Evolutionary conservation across 2,329 filamentous ascomycete species (phyloP), one percentile per base, ranked within the genome.

Genomic region (Alternaria conjuncta): DNA sequence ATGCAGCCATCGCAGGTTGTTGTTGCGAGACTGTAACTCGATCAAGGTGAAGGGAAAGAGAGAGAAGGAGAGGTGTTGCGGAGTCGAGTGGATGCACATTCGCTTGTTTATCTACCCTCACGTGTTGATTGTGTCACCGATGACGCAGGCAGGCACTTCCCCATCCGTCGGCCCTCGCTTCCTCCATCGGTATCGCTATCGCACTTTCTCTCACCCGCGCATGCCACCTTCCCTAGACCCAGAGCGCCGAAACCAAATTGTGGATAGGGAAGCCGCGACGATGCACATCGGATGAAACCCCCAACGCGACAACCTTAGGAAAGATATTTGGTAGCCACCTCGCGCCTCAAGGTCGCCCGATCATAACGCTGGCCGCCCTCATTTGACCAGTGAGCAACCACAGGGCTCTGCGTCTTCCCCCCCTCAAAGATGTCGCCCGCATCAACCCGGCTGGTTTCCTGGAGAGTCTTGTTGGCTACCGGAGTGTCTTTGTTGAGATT

Each of bases 71-170:
- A 36, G 32, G 7, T 36, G 13, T n/a, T 25, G 7, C 0, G 2
- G 8, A 15, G 7, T n/a, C 23, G 3, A 46, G 45, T 47, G 4
- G 21, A 6, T 18, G 46, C 46, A 26, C 26, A 49, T 20, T 8
- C 8, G 46, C 10, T 28, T 49, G 15, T 28, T 49, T 49, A 26
- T 49, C 15, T 49, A 41, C 36, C 5, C 15, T 41, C 36, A n/a
- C 32, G 15, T 41, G 36, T 18, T 18, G 15, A 41, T 41, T 41
- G 36, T 41, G 36, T 41, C n/a, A 41, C 36, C 36, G 0, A 41
- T 41, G 36, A 41, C 36, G 36, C 36, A 49, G 43, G 20, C 18
- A 45, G 43, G 7, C 10, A 28, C 46, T 49, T 49, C 23, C 46
- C 11, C n/a, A 28, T 49, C 15, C 46, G 15, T 20, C 9, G 46